phyloP scores from a whole-genome alignment of 768 basidiomycete genomes.

The Suillus bovinus region DNA sequence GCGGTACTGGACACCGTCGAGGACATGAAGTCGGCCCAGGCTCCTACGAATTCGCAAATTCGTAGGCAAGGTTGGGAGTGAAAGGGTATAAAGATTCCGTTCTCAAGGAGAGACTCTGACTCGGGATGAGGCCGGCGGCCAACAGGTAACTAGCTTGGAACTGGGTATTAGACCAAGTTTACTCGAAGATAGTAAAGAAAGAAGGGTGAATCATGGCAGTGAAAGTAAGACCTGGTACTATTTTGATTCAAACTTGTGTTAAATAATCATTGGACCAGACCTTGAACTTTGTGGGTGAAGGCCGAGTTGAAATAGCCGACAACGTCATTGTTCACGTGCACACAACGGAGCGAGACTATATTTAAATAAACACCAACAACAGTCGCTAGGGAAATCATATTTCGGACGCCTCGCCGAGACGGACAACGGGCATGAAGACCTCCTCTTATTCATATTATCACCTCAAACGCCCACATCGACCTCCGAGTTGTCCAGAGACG shows the following conservation, averaged over 20 bases:
- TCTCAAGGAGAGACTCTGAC: not conserved
- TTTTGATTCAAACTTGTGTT: not conserved
- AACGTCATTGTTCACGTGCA: not conserved
- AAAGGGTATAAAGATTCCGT: not conserved
- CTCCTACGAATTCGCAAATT: not conserved
- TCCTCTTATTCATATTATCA: too few relatives aligned
- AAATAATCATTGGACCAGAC: too few relatives aligned
- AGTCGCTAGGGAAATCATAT: not conserved
- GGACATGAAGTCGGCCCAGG: slow-evolving; percentile 2
- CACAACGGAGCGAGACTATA: too few relatives aligned
- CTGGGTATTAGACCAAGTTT: not conserved
- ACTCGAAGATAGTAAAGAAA: not conserved
- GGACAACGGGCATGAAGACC: not conserved
- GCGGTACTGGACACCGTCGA: slow-evolving; percentile 13
- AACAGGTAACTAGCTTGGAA: not conserved
- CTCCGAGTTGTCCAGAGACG: slow-evolving; percentile 14
- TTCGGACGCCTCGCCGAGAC: not conserved
- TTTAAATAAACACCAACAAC: too few relatives aligned
- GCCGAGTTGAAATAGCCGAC: too few relatives aligned
- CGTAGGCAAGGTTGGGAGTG: not conserved
- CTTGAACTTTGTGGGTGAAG: too few relatives aligned
- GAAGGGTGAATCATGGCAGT: not conserved
- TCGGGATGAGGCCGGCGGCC: not conserved
- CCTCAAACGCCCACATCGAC: not conserved
- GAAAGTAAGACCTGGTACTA: not conserved